Evolutionary conservation across 306 rosid genomes (phyloP).

Genomic region (Begonia peltatifolia): DNA sequence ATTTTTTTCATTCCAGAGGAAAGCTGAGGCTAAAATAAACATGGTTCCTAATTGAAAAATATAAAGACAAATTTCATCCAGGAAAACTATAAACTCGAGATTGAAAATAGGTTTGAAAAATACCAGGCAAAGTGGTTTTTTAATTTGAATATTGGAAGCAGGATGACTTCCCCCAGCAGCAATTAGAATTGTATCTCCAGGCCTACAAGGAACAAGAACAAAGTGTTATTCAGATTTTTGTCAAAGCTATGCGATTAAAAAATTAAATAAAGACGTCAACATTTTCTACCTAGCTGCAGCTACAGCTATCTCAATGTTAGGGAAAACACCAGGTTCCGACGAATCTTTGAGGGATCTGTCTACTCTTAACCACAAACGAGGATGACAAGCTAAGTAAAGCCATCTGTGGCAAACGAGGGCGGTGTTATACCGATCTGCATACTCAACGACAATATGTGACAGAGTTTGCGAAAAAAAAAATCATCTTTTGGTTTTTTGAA

Average conservation of each 20-base stretch:
- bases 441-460: constrained; percentile 51
- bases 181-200: constrained; percentile 90
- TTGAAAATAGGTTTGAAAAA: constrained; percentile 6
- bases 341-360: constrained; percentile 58
- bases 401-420: constrained; percentile 99
- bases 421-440: constrained; percentile 99
- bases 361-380: constrained; percentile 87
- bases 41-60: too few relatives aligned
- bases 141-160: constrained; percentile 76
- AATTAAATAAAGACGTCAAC: constrained; percentile 1
- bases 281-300: constrained; percentile 66
- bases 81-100: too few relatives aligned
- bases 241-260: constrained; percentile 1
- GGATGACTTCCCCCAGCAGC: constrained; percentile 73
- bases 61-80: too few relatives aligned
- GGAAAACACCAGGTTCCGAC: constrained; percentile 71
- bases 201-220: constrained; percentile 28
- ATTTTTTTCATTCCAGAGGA: too few relatives aligned
- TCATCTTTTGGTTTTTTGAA: too few relatives aligned
- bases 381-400: constrained; percentile 91
- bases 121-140: constrained; percentile 83
- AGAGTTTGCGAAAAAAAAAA: constrained; percentile 1
- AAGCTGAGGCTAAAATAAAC: too few relatives aligned
- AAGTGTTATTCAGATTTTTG: constrained; percentile 6
- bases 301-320: constrained; percentile 67